Base-by-base conservation (phyloP, 495 filamentous ascomycete genomes). In the Rusavskia elegans region DNA sequence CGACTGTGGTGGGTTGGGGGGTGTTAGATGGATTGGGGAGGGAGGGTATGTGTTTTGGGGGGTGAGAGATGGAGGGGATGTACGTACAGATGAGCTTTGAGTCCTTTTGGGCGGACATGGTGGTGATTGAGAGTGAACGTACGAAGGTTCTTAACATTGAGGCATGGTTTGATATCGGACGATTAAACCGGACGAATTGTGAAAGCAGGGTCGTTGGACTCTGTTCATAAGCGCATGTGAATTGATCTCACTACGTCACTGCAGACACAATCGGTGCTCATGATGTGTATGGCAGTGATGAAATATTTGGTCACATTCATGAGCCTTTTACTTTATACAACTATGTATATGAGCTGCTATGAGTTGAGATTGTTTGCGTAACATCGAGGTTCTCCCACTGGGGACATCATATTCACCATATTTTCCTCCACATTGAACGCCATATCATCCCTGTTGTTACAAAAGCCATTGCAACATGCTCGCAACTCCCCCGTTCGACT, bases 1-100 rank as follows among this genome's bases (percentile, higher is more conserved):
- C 92, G 11, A 93, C 86, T 68, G 76, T 72, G 71, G 89, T 96
- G 77, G 90, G 85, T 61, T 32, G 21, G 17, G 0, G 16, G 36
- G 25, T 27, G 48, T 27, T 30, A 38, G 53, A 2, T 20, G 35
- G 32, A 27, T 17, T 25, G 38, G 41, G 8, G 50, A 23, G 27
- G 16, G 21, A 32, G 21, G 32, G n/a, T n/a, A n/a, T n/a, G n/a
- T n/a, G n/a, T n/a, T n/a, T n/a, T n/a, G n/a, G n/a, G n/a, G n/a
- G n/a, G n/a, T n/a, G n/a, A n/a, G 45, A 50, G 14, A 49, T 49
- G 8, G 40, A 32, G 39, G 48, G 48, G 29, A 53, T 41, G 25
- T 5, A 69, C 71, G 55, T 65, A 76, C 75, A 78, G 35, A 78
- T 77, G 30, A 75, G 63, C 54, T 78, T 78, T 27, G 55, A 63